These are phyloP conservation scores for Fimicolochytrium jonesii DNA, from an alignment of 192 early-diverging fungal species.

Conservation along the genomic window DNA sequence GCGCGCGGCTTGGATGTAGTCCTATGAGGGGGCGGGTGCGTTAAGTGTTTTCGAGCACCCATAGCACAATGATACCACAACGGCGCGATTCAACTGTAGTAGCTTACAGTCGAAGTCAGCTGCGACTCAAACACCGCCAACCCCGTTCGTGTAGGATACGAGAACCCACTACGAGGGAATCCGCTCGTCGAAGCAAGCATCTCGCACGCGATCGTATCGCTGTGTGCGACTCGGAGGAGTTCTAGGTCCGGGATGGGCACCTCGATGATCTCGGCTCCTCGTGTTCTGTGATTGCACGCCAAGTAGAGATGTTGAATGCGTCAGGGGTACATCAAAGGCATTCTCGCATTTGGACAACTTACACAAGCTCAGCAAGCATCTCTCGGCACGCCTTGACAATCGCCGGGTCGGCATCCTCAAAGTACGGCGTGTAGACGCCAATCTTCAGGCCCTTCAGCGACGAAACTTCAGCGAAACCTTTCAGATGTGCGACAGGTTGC, in stretches of 20 bases:
- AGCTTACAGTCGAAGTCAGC: background rate
- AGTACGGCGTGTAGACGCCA: slow-evolving; percentile 50
- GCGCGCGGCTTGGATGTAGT: slow-evolving; percentile 52
- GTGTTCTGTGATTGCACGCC: too few relatives aligned
- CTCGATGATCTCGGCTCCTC: slow-evolving; percentile 62
- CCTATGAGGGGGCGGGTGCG: slow-evolving; percentile 4
- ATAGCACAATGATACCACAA: too few relatives aligned
- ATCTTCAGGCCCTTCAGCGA: slow-evolving; percentile 51
- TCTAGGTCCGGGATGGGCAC: slow-evolving; percentile 61
- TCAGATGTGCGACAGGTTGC: slow-evolving; percentile 52
- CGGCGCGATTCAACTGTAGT: too few relatives aligned
- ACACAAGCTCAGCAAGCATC: slow-evolving; percentile 6
- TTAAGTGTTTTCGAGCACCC: too few relatives aligned
- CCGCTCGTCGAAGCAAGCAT: slow-evolving; percentile 29
- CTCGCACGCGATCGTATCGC: slow-evolving; percentile 62
- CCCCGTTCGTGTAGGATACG: slow-evolving; percentile 43
- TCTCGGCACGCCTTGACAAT: slow-evolving; percentile 35
- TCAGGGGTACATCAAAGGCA: too few relatives aligned
- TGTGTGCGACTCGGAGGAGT: slow-evolving; percentile 53
- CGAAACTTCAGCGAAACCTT: slow-evolving; percentile 12
- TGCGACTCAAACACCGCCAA: too few relatives aligned
- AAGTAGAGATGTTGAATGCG: too few relatives aligned
- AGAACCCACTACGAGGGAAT: slow-evolving; percentile 29
- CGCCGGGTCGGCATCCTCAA: slow-evolving; percentile 24
- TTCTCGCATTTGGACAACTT: background rate